Conservation (phyloP, 129 eudicot genomes). For the Artemisia annua region DNA sequence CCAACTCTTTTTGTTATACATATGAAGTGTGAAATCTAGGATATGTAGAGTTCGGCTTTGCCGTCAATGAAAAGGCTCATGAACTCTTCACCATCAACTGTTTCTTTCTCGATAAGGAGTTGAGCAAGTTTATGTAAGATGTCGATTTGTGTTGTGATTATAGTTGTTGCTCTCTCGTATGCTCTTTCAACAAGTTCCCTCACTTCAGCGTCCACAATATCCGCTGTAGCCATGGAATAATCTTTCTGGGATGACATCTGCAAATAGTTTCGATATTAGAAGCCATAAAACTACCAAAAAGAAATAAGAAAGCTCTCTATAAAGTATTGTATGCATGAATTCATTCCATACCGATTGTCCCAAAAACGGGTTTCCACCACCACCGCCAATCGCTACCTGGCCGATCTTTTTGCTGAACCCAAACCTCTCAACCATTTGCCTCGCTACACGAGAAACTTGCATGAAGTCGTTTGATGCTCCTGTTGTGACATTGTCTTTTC, state of each 20-base stretch:
- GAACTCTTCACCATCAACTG: conserved; percentile 96
- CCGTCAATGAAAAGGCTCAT: conserved; percentile 99
- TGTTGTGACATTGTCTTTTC: conserved; percentile 82
- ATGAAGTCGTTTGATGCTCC: conserved; percentile 97
- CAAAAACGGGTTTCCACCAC: conserved; percentile 94
- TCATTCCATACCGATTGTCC: conserved; percentile 71
- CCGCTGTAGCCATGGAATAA: conserved; percentile 99
- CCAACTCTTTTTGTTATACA: conserved; percentile 32
- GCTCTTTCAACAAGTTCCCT: conserved; percentile 88
- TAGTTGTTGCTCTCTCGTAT: conserved; percentile 68
- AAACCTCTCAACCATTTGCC: conserved; percentile 97
- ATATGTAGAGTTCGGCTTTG: conserved; percentile 78
- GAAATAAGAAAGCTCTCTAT: not conserved
- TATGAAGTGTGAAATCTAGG: conserved; percentile 41
- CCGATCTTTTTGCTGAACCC: conserved; percentile 99
- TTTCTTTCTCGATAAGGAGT: conserved; percentile 92
- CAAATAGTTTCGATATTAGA: conserved; percentile 10
- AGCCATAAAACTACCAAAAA: not conserved
- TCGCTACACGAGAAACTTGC: conserved; percentile 97
- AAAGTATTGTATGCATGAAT: not conserved
- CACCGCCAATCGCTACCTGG: conserved; percentile 85
- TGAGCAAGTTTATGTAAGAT: conserved; percentile 92
- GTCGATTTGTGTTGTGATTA: conserved; percentile 79
- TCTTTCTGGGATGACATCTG: conserved; percentile 98
- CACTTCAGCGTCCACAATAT: conserved; percentile 89